Conservation (phyloP, 1,139 yeast genomes). For the Arxiozyma slooffiae region DNA sequence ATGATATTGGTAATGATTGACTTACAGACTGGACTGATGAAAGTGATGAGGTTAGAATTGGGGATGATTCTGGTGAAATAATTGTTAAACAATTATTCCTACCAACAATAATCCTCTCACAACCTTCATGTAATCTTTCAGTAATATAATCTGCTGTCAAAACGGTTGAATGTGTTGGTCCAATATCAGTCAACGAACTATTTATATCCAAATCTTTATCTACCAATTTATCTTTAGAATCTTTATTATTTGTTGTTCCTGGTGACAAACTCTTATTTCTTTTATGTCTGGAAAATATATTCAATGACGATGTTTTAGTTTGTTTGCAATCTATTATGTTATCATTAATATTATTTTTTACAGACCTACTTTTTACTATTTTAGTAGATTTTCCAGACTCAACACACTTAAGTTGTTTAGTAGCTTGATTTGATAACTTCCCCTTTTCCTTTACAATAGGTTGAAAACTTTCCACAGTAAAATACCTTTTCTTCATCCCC, state of each 20-base stretch:
- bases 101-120: conserved; percentile 24
- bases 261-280: background rate
- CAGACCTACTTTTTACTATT: conserved; percentile 1
- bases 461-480: conserved; percentile 32
- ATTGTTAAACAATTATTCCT: conserved; percentile 8
- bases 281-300: conserved; percentile 8
- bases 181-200: background rate
- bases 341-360: conserved; percentile 5
- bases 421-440: background rate
- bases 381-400: background rate
- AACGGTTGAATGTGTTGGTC: conserved; percentile 15
- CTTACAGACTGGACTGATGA: background rate
- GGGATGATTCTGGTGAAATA: background rate
- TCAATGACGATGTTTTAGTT: conserved; percentile 21
- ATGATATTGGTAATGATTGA: background rate
- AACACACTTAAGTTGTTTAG: background rate
- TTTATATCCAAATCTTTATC: conserved; percentile 2
- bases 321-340: conserved; percentile 8
- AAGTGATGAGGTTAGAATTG: background rate
- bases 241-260: background rate
- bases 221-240: background rate
- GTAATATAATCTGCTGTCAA: conserved; percentile 21
- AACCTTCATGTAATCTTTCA: conserved; percentile 25
- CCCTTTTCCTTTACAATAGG: background rate
- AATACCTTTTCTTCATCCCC: conserved; percentile 40